These are phyloP conservation scores for Ceratocystis harringtonii DNA, from an alignment of 2,329 filamentous ascomycete genomes.

Conservation along the genomic window DNA sequence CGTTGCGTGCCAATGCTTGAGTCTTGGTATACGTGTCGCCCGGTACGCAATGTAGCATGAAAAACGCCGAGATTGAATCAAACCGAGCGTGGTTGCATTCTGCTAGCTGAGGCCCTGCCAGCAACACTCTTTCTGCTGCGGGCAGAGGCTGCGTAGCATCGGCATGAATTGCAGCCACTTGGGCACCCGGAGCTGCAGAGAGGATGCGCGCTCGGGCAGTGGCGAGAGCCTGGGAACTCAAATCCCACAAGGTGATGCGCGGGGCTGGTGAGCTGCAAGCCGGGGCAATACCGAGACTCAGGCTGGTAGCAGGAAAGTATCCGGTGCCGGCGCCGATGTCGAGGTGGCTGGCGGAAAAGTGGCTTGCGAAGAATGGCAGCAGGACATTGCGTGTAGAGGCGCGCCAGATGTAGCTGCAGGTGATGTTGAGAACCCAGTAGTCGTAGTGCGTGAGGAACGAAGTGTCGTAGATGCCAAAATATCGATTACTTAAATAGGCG, in stretches of 20 bases:
- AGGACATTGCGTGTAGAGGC: slow-evolving; percentile 24
- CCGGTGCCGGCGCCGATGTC: slow-evolving; percentile 30
- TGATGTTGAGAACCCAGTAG: slow-evolving; percentile 25
- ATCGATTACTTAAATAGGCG: slow-evolving; percentile 2
- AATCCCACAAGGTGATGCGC: slow-evolving; percentile 26
- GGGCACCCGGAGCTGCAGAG: slow-evolving; percentile 15
- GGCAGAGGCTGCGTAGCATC: slow-evolving; percentile 28
- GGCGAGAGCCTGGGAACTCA: slow-evolving; percentile 24
- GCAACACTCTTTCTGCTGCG: slow-evolving; percentile 18
- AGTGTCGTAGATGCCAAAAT: slow-evolving; percentile 11
- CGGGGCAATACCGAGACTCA: slow-evolving; percentile 18
- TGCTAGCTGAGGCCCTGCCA: background rate
- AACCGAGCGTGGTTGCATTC: slow-evolving; percentile 17
- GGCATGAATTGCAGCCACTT: slow-evolving; percentile 22
- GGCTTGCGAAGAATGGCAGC: slow-evolving; percentile 25
- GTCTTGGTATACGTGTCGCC: slow-evolving; percentile 4
- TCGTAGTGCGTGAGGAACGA: slow-evolving; percentile 22
- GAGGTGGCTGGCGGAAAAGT: slow-evolving; percentile 26
- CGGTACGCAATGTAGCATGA: slow-evolving; percentile 16
- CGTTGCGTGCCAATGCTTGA: slow-evolving; percentile 15
- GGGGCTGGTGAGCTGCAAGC: slow-evolving; percentile 17
- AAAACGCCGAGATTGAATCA: slow-evolving; percentile 10
- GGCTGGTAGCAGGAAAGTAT: slow-evolving; percentile 25
- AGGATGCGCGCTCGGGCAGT: slow-evolving; percentile 22
- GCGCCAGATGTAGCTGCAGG: slow-evolving; percentile 26